Evolutionary conservation across 1,139 yeast species (phyloP), one percentile per base, ranked within the genome.

Genomic region (Kurtzmaniella natalensis): DNA sequence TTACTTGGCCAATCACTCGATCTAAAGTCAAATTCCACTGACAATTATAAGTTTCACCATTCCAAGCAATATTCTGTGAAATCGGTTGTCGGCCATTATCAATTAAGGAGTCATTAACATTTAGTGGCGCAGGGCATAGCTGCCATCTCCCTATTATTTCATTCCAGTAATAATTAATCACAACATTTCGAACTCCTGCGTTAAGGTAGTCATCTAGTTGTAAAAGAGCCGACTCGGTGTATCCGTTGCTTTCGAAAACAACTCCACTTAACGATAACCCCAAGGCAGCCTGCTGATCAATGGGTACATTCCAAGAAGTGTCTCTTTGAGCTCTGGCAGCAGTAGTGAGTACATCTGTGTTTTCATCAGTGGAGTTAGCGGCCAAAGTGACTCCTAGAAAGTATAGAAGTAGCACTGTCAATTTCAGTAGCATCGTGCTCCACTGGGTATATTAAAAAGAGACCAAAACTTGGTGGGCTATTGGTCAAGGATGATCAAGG

Each of bases 301-400:
- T 59, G 1, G 89, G 74, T 2, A 70, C 53, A 29, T 71, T 67
- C 18, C 60, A 56, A 19, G 81, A 58, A 2, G 83, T 55, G 48
- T 87, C 96, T 37, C 96, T 59, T 50, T 88, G 92, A 0, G 87
- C 62, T 35, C 87, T 56, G 7, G 68, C 38, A 0, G 79, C 87
- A 1, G 47, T 45, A n/a, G n/a, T n/a, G n/a, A n/a, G n/a, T 23
- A 24, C 26, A 8, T 23, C 26, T 9, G 14, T 14, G 4, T 4
- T 23, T 16, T 23, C 26, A 14, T 7, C 15, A 4, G 26, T 23
- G 16, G 16, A 11, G 15, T 23, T 23, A n/a, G n/a, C n/a, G n/a
- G n/a, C n/a, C n/a, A n/a, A n/a, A n/a, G n/a, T n/a, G n/a, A n/a
- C n/a, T n/a, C n/a, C n/a, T n/a, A n/a, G n/a, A n/a, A n/a, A n/a